phyloP scores from a whole-genome alignment of 169 alveolate species.

The Plasmodium vivax region DNA sequence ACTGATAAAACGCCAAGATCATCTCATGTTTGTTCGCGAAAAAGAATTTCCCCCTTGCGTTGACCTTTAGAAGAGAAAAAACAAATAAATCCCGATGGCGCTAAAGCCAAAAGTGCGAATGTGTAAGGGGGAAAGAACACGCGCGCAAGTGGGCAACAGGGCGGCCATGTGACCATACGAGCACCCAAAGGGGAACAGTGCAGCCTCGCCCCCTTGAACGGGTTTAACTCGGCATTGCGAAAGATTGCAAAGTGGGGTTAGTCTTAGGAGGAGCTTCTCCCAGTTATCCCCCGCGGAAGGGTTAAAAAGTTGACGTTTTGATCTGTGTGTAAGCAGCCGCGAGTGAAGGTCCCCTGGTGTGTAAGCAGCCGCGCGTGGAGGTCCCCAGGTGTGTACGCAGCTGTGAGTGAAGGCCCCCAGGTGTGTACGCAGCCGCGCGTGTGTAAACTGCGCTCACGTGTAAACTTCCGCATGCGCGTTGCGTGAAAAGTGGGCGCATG shows the following conservation, averaged over 20 bases:
- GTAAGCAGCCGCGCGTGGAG: neutral
- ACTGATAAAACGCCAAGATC: neutral
- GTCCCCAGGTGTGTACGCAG: no score
- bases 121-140: neutral
- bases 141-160: neutral
- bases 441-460: no score
- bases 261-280: neutral
- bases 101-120: neutral
- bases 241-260: neutral
- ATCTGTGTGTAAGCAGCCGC: neutral
- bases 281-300: neutral
- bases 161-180: no score
- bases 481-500: no score
- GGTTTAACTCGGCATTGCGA: neutral
- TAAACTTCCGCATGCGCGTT: neutral
- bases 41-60: neutral
- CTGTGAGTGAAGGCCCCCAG: no score
- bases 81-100: neutral
- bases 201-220: neutral
- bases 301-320: neutral
- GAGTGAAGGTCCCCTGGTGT: neutral
- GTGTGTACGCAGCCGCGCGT: no score
- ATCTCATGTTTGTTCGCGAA: neutral
- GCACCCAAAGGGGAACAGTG: neutral
- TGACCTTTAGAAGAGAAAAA: neutral